A percentile compares a stretch with the other conserved stretches of the same genome.
These are phyloP conservation scores for Paraleonurus japonicus DNA, from an alignment of 257 asterid genomes.

Conservation along the genomic window DNA sequence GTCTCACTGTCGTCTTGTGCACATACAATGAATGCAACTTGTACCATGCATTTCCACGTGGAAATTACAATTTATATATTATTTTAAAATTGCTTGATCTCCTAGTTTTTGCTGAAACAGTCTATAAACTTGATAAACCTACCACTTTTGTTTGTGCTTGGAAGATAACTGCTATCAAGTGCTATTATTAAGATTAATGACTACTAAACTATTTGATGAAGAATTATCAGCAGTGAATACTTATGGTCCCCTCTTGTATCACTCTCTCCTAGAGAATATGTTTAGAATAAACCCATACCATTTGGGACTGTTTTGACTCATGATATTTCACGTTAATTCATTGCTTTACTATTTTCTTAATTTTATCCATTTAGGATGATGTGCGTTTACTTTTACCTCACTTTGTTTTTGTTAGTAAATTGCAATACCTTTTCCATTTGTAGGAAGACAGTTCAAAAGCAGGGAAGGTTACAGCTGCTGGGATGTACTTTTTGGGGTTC, in stretches of 20 bases:
- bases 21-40: slow-evolving; percentile 6
- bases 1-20: not conserved
- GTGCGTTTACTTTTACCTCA: not conserved
- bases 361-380: not conserved
- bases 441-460: slow-evolving; percentile 95
- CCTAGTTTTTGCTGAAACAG: not conserved
- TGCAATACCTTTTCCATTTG: not conserved
- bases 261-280: not conserved
- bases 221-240: not conserved
- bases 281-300: not conserved
- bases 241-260: not conserved
- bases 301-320: not conserved
- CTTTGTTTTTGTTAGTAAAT: slow-evolving; percentile 15
- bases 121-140: not conserved
- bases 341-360: not conserved
- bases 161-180: not conserved
- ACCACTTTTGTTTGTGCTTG: not conserved
- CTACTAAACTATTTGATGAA: not conserved
- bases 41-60: slow-evolving; percentile 3
- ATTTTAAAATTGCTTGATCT: not conserved
- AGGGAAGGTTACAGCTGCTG: slow-evolving; percentile 83
- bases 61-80: not conserved
- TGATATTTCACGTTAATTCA: not conserved
- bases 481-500: slow-evolving; percentile 92
- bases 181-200: not conserved